Conservation (phyloP, 352 stramenopile species). For the Halophytophthora batemanensis region DNA sequence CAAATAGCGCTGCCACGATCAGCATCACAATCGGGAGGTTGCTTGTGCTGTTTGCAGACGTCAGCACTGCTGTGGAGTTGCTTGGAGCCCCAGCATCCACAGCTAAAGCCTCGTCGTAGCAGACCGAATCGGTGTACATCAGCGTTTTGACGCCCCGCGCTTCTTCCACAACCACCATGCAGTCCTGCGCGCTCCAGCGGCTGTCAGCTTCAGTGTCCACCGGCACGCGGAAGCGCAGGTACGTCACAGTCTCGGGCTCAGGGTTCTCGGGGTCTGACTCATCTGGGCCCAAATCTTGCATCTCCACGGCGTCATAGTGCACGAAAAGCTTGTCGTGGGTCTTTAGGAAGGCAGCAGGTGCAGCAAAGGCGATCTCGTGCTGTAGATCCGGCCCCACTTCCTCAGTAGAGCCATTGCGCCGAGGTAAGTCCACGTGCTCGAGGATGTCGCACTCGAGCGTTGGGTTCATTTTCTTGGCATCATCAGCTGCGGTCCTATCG, state of each 20-base stretch:
- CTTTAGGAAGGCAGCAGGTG: conserved; percentile 30
- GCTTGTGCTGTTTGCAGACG: conserved; percentile 30
- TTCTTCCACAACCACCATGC: conserved; percentile 50
- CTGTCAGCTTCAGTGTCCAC: conserved; percentile 6
- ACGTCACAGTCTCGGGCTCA: conserved; percentile 35
- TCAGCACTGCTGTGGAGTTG: conserved; percentile 19
- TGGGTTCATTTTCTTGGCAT: not conserved
- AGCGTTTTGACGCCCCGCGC: conserved; percentile 40
- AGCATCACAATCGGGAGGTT: conserved; percentile 37
- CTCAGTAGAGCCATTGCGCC: conserved; percentile 37
- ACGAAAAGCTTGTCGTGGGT: conserved; percentile 37
- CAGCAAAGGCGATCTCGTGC: conserved; percentile 38
- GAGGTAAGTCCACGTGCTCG: conserved; percentile 51
- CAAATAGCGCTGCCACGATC: conserved; percentile 32
- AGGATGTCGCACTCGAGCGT: conserved; percentile 47
- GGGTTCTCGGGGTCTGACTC: conserved; percentile 8
- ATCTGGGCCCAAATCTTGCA: conserved; percentile 33
- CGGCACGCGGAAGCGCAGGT: conserved; percentile 49
- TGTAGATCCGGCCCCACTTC: conserved; percentile 38
- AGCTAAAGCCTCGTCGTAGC: conserved; percentile 30
- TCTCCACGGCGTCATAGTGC: conserved; percentile 50
- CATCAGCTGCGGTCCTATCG: conserved; percentile 11
- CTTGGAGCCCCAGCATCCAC: conserved; percentile 6
- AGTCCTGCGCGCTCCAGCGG: conserved; percentile 33
- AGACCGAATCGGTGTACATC: conserved; percentile 52